phyloP scores from a whole-genome alignment of 163 green algal species.

The Chlamydomonas reinhardtii region DNA sequence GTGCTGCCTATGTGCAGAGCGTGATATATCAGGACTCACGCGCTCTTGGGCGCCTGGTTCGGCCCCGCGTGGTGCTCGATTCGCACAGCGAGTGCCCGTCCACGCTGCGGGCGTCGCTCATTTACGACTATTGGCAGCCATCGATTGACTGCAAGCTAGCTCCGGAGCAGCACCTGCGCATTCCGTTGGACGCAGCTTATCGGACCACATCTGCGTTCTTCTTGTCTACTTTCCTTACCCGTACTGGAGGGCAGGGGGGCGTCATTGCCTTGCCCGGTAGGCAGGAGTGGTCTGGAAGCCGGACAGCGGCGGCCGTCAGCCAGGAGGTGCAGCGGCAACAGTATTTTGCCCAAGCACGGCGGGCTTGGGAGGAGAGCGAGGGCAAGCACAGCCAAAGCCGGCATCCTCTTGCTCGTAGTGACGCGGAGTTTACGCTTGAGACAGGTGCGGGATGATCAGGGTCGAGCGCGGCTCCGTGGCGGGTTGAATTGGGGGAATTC shows the following conservation, averaged over 20 bases:
- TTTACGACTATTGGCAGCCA: constrained; percentile 42
- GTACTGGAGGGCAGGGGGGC: background rate
- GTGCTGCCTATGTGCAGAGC: background rate
- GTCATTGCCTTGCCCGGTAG: background rate
- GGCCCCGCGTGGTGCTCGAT: constrained; percentile 25
- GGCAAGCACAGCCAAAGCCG: constrained; percentile 27
- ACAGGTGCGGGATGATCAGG: constrained; percentile 7
- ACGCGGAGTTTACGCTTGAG: constrained; percentile 34
- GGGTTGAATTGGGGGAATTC: too few species aligned
- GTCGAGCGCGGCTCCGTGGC: too few species aligned
- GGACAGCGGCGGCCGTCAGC: constrained; percentile 15
- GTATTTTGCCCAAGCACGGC: constrained; percentile 12
- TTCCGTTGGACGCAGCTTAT: constrained; percentile 22
- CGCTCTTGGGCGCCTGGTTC: constrained; percentile 12
- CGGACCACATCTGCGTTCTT: constrained; percentile 2
- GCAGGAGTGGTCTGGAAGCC: constrained; percentile 22
- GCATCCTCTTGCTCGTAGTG: constrained; percentile 22
- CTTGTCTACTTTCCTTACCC: constrained; percentile 4
- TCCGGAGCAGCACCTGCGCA: constrained; percentile 21
- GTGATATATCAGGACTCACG: constrained; percentile 29
- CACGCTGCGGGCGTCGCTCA: background rate
- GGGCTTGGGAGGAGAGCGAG: background rate
- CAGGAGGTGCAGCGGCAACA: constrained; percentile 24
- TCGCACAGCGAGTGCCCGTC: background rate
- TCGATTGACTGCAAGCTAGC: constrained; percentile 22